Base-by-base conservation (phyloP, 805 yeast species). In the Nakazawaea sp. region DNA sequence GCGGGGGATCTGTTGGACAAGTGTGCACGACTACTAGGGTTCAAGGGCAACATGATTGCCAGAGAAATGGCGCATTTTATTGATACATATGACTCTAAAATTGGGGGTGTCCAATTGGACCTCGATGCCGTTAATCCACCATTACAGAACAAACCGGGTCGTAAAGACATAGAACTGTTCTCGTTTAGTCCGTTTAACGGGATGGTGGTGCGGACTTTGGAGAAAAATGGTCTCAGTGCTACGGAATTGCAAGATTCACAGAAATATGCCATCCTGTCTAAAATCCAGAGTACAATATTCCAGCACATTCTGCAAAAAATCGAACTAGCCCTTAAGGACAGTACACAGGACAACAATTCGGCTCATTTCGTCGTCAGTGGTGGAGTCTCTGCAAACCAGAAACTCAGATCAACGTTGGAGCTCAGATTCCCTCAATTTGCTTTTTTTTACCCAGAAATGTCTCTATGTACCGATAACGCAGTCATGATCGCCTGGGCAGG, bases 401-500 rank as follows among this genome's bases (percentile, higher is more conserved):
- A 61, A 20, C 58, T 86, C 12, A 61, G 95, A 36, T 42, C 55
- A 6, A 69, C 68, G 59, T 53, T 83, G 5, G 38, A 56, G n/a
- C 10, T 11, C 21, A 15, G 20, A 5, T 37, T 37, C 29, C 35
- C 35, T 6, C 18, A 32, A 10, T 37, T 37, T 36, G 47, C 53
- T 1, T 74, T 78, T 32, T 73, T 74, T 45, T 86, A 78, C 48
- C 96, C 97, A 0, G 77, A 74, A 16, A 62, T 78, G 2, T 58
- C 68, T 2, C 61, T 88, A 42, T 92, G 98, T 53, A 87, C 97
- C 0, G 98, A 92, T 52, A 92, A 92, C 56, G 95, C 97, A 0
- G 75, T 87, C 2, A 92, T 92, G 98, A 92, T 92, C 36, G 98
- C 96, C 1, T 86, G 94, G 78, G 95, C 97, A 0, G 98, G 97